A percentile compares a stretch with the other conserved stretches of the same genome.
Conservation (phyloP, 2,329 filamentous ascomycete genomes). For the Nothophoma quercina region DNA sequence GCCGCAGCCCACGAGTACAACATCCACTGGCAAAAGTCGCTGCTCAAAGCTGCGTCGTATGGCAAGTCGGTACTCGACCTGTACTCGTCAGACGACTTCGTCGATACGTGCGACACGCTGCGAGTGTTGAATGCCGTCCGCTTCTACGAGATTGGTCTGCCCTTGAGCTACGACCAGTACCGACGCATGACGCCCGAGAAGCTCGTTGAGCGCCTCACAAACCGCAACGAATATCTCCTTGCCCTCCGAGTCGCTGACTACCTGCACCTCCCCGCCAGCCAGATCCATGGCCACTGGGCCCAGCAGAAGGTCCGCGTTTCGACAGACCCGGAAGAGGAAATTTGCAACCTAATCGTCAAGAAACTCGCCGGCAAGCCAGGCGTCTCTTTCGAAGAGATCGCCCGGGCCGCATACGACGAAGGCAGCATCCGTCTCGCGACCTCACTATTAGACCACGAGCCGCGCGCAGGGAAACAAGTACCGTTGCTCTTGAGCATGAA, state of each 20-base stretch:
- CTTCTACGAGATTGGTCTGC: conserved; percentile 89
- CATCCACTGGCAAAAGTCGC: conserved; percentile 89
- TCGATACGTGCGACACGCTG: conserved; percentile 95
- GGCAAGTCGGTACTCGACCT: conserved; percentile 97
- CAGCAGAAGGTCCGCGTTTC: conserved; percentile 90
- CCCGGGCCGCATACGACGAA: conserved; percentile 91
- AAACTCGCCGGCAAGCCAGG: conserved; percentile 87
- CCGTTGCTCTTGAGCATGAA: conserved; percentile 93
- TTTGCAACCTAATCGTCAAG: conserved; percentile 85
- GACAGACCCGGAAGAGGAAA: conserved; percentile 83
- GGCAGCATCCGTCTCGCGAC: conserved; percentile 89
- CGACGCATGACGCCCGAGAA: conserved; percentile 87
- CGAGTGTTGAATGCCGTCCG: conserved; percentile 91
- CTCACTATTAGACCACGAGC: conserved; percentile 89
- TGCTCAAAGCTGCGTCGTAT: conserved; percentile 96
- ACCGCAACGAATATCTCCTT: conserved; percentile 88
- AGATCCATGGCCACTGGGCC: conserved; percentile 97
- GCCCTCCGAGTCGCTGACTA: conserved; percentile 89
- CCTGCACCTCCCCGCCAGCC: conserved; percentile 82
- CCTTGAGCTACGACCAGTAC: conserved; percentile 93
- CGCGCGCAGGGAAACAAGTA: conserved; percentile 93
- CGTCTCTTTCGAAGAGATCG: conserved; percentile 95
- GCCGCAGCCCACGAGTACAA: conserved; percentile 93
- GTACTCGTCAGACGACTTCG: conserved; percentile 98
- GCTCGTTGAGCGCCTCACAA: conserved; percentile 84